A percentile compares a stretch with the other conserved stretches of the same genome.
Evolutionary conservation across 1,284 basidiomycete species (phyloP).

Genomic region (Sphaerobolus stellatus): DNA sequence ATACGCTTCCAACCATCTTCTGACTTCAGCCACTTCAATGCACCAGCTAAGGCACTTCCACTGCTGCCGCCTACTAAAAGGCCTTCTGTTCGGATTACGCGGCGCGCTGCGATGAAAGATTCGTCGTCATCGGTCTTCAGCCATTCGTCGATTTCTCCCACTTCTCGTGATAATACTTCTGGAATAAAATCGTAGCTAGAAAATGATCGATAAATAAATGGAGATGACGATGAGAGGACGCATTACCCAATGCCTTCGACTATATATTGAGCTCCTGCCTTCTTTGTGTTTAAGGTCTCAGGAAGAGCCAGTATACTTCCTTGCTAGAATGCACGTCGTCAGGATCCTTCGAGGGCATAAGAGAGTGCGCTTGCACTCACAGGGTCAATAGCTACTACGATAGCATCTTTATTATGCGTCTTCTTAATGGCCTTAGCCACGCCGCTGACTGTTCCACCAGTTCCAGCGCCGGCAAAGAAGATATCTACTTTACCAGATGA

Average conservation of each 20-base stretch:
- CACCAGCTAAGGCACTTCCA: conserved; percentile 80
- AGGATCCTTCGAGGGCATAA: too few relatives aligned
- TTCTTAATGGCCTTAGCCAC: conserved; percentile 82
- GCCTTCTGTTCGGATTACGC: conserved; percentile 85
- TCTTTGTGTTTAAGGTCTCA: conserved; percentile 58
- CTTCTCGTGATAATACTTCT: conserved; percentile 66
- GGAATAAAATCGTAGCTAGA: conserved; percentile 83
- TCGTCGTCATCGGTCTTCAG: conserved; percentile 84
- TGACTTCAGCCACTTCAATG: conserved; percentile 74
- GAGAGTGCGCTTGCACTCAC: conserved; percentile 50
- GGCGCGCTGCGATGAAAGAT: conserved; percentile 73
- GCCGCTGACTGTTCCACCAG: conserved; percentile 92
- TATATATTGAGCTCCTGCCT: conserved; percentile 64
- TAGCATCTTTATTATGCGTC: conserved; percentile 64
- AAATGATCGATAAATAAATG: background rate
- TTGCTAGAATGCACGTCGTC: conserved; percentile 50
- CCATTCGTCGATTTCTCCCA: conserved; percentile 68
- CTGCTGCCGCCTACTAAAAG: conserved; percentile 91
- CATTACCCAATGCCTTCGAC: conserved; percentile 89
- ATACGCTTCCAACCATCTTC: conserved; percentile 61
- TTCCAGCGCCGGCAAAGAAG: conserved; percentile 88
- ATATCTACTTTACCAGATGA: conserved; percentile 79
- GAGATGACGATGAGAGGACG: conserved; percentile 17
- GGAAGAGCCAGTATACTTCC: conserved; percentile 87
- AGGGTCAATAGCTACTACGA: conserved; percentile 89